A percentile compares a stretch with the other conserved stretches of the same genome.
These are phyloP conservation scores for Ambrosiella xylebori DNA, from an alignment of 2,329 filamentous ascomycete genomes.

Conservation along the genomic window DNA sequence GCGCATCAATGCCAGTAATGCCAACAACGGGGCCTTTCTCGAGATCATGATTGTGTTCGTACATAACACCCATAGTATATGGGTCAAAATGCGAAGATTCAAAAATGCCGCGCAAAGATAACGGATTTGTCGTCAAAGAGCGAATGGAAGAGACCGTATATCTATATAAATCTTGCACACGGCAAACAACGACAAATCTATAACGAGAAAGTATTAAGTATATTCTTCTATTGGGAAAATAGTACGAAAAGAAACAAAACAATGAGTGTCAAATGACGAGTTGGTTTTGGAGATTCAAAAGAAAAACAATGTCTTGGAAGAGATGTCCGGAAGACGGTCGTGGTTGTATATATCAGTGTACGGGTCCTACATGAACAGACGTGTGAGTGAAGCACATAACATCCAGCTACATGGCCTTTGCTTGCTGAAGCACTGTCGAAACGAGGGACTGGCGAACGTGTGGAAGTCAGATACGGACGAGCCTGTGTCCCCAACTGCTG, in stretches of 20 bases:
- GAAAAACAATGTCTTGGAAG: neutral
- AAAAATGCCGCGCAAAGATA: neutral
- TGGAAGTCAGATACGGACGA: constrained; percentile 1
- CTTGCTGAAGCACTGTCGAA: constrained; percentile 3
- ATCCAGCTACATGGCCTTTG: neutral
- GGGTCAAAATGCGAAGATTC: neutral
- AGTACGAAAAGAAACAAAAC: neutral
- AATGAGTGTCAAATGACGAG: neutral
- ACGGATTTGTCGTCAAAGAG: neutral
- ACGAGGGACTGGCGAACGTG: constrained; percentile 3
- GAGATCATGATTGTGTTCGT: constrained; percentile 3
- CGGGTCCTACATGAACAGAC: no score
- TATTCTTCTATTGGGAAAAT: neutral
- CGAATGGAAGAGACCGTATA: neutral
- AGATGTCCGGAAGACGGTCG: neutral
- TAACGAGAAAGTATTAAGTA: neutral
- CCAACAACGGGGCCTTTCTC: constrained; percentile 8
- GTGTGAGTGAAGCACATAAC: constrained; percentile 1
- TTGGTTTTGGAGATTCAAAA: neutral
- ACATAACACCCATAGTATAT: constrained; percentile 3
- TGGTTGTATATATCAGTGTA: neutral
- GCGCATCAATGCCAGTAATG: neutral
- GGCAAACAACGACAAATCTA: neutral
- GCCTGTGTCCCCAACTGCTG: neutral
- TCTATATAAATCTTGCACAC: neutral